Percentiles rank a stretch among this genome's conserved stretches.
These are phyloP conservation scores for Cystobasidium pallidum DNA, from an alignment of 1,284 basidiomycete species.

Conservation along the genomic window DNA sequence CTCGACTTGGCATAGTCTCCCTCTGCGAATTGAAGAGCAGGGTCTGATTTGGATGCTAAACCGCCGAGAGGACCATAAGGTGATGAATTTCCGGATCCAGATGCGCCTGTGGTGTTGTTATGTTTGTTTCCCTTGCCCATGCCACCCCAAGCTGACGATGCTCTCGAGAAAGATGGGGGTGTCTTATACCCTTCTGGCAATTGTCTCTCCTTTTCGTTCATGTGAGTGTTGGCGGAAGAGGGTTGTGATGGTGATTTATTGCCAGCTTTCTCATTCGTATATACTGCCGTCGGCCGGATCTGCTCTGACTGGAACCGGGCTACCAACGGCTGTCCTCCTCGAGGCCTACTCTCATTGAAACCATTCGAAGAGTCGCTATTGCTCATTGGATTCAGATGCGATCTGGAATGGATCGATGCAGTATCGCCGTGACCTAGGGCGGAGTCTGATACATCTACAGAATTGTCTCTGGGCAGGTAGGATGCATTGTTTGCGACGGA, in stretches of 20 bases:
- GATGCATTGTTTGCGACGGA: not conserved
- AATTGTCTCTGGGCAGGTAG: conserved; percentile 27
- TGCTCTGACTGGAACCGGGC: conserved; percentile 20
- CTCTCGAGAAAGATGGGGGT: conserved; percentile 35
- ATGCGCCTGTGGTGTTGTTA: not conserved
- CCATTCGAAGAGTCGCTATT: not conserved
- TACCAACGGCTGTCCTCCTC: conserved; percentile 15
- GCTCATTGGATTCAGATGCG: conserved; percentile 16
- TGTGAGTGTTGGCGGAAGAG: not conserved
- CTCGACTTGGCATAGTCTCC: conserved; percentile 46
- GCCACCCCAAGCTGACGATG: conserved; percentile 6
- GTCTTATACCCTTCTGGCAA: conserved; percentile 39
- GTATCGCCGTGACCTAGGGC: conserved; percentile 1
- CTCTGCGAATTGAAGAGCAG: conserved; percentile 41
- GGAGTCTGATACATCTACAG: conserved; percentile 29
- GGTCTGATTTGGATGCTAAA: conserved; percentile 29
- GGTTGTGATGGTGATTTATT: not conserved
- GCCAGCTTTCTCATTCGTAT: conserved; percentile 15
- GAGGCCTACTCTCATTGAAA: not conserved
- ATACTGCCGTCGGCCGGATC: conserved; percentile 5
- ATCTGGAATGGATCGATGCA: conserved; percentile 18
- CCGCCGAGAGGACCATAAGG: conserved; percentile 40
- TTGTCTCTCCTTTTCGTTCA: conserved; percentile 9
- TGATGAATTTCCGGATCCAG: not conserved
- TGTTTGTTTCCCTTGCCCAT: not conserved